Evolutionary conservation across 306 rosid genomes (phyloP), one percentile per base, ranked within the genome.

Genomic region (Macrotyloma uniflorum): DNA sequence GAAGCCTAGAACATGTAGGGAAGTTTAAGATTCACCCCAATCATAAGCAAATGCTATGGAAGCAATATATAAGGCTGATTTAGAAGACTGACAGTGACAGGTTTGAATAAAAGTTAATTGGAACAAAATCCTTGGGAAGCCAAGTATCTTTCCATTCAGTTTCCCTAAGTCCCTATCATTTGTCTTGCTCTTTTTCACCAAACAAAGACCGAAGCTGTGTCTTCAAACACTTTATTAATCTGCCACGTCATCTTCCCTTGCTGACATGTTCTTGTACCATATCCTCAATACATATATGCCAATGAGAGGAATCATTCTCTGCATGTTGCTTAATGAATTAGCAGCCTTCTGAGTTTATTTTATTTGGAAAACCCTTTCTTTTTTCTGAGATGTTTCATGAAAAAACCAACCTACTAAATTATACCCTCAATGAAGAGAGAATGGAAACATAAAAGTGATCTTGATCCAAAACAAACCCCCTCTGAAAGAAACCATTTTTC

Each of bases 71-170:
- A 93, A 91, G 88, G 96, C 87, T 91, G 93, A 80, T 89, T 87
- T 87, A 80, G 91, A 88, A 83, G 93, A 72, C 24, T 53, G 28
- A 19, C 89, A 84, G 70, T 88, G 96, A 89, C 93, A 85, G 90
- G 98, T 87, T 78, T 93, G 99, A 95, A 91, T 69, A 66, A 85
- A 92, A 89, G 96, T 86, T 89, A 68, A 77, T 80, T 89, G 94
- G 94, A 53, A 94, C 93, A 85, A 78, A 70, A 80, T 80, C 89
- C 89, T 92, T 82, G 93, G 89, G 96, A 92, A 93, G 98, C 87
- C 89, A 95, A 89, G 98, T 86, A 91, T 89, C 91, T 95, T 93
- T 85, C 45, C 87, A 72, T 86, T 78, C 76, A 51, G 83, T 83
- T 88, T 80, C 84, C 87, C 74, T 70, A 87, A 65, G 77, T 70